Percentiles rank a stretch among this genome's conserved stretches.
Conservation (phyloP, 1,284 basidiomycete species). For the Trichosporon sp. region DNA sequence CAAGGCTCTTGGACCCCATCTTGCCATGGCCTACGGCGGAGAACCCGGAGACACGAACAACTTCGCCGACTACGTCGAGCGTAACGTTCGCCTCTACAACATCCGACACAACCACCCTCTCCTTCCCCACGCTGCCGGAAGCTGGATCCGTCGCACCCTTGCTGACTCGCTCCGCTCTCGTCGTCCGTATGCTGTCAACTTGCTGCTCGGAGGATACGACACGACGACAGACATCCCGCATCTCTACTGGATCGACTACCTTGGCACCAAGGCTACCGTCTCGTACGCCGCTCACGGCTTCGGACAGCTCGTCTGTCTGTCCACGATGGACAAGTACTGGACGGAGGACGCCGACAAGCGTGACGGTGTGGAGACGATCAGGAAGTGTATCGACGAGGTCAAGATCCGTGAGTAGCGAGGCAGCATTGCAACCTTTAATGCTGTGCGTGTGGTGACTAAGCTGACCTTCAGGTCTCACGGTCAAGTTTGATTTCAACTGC, state of each 20-base stretch:
- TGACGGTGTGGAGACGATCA: slow-evolving; percentile 80
- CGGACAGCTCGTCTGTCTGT: slow-evolving; percentile 87
- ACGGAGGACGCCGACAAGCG: slow-evolving; percentile 59
- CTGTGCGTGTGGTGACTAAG: background rate
- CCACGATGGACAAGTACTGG: slow-evolving; percentile 82
- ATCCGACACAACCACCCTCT: slow-evolving; percentile 83
- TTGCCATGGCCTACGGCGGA: slow-evolving; percentile 93
- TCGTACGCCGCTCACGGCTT: slow-evolving; percentile 97
- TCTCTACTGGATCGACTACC: slow-evolving; percentile 57
- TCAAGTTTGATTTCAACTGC: slow-evolving; percentile 82
- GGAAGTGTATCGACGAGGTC: slow-evolving; percentile 85
- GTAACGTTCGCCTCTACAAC: slow-evolving; percentile 93
- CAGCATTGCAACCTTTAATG: background rate
- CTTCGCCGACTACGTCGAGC: slow-evolving; percentile 94
- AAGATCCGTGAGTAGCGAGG: slow-evolving; percentile 65
- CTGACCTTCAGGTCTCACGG: slow-evolving; percentile 62
- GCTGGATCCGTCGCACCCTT: slow-evolving; percentile 90
- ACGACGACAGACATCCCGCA: slow-evolving; percentile 64
- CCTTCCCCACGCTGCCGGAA: slow-evolving; percentile 83
- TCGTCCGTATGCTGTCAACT: slow-evolving; percentile 86
- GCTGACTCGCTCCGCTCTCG: slow-evolving; percentile 87
- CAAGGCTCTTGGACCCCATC: slow-evolving; percentile 83
- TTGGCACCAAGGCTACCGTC: slow-evolving; percentile 58
- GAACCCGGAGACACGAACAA: slow-evolving; percentile 96
- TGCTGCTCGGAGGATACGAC: slow-evolving; percentile 92